Evolutionary conservation across 1,139 yeast genomes (phyloP), one percentile per base, ranked within the genome.

Genomic region (Pichia sorboxylosa): DNA sequence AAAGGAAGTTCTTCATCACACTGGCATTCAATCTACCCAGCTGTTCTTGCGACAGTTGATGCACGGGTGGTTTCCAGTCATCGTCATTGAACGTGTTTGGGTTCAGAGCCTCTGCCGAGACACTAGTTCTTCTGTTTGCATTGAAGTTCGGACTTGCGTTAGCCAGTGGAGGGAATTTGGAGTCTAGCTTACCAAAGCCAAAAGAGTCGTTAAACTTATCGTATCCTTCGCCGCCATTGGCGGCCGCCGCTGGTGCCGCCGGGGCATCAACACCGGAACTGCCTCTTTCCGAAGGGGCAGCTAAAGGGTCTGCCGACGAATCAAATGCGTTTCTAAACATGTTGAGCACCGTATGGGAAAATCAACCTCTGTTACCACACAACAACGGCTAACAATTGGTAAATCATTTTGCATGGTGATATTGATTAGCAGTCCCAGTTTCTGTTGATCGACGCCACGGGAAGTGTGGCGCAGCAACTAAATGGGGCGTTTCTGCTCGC

Each of bases 71-170:
- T 40, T 64, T 73, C 90, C 90, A 81, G 30, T 66, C 59, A 51
- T 77, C 82, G 29, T 74, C 70, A 34, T 51, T 52, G 46, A 63
- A 63, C 31, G 63, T 65, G 39, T 67, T 73, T 13, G 77, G 78
- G 47, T 70, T 69, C 48, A 72, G 49, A 5, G 78, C 73, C 58
- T 83, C 94, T 4, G 94, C 94, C 32, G 85, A 73, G 16, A 84
- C 94, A 18, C 92, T 78, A 5, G 84, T 79, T 61, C 94, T 74
- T 61, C 95, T 72, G 54, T 78, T 73, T 31, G 85, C 84, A 51
- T 81, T 81, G 58, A 80, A 40, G 11, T 26, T 30, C 14, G n/a
- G 8, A 23, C 13, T 23, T 7, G 14, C 11, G 19, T 36, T 36
- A 5, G n/a, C n/a, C n/a, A n/a, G n/a, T n/a, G n/a, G n/a, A n/a